These are phyloP conservation scores for Globisporangium perplexum DNA, from an alignment of 352 stramenopile species.

Conservation along the genomic window DNA sequence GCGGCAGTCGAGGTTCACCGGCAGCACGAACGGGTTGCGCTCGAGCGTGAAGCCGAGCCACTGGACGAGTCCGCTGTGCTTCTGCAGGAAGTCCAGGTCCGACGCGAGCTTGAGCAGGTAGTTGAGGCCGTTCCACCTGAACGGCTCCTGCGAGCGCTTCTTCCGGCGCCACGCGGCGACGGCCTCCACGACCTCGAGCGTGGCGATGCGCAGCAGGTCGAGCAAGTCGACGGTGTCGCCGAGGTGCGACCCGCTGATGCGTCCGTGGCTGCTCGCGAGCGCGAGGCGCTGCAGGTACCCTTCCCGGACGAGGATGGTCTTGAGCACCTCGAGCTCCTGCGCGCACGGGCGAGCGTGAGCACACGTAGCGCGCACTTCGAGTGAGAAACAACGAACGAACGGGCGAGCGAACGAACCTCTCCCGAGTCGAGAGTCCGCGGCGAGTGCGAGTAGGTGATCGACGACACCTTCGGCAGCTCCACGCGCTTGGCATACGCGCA, in stretches of 20 bases:
- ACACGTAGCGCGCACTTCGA: too few relatives aligned
- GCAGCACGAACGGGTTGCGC: constrained; percentile 88
- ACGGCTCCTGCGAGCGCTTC: constrained; percentile 28
- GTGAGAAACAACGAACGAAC: too few relatives aligned
- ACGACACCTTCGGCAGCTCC: constrained; percentile 34
- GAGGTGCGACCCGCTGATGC: constrained; percentile 48
- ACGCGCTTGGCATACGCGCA: constrained; percentile 6
- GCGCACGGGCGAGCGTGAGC: neutral
- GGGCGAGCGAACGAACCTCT: constrained; percentile 23
- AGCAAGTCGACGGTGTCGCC: constrained; percentile 77
- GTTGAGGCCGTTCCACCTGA: constrained; percentile 89
- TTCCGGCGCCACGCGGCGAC: constrained; percentile 69
- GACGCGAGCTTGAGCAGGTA: constrained; percentile 90
- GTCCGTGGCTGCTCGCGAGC: constrained; percentile 31
- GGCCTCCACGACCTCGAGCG: constrained; percentile 86
- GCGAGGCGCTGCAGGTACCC: constrained; percentile 78
- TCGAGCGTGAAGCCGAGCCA: constrained; percentile 84
- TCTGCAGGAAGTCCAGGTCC: constrained; percentile 88
- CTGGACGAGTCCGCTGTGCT: constrained; percentile 58
- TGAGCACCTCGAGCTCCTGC: constrained; percentile 86
- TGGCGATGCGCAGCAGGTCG: constrained; percentile 81
- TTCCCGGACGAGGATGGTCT: constrained; percentile 86
- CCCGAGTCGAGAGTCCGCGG: constrained; percentile 36
- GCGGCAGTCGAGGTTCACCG: constrained; percentile 67
- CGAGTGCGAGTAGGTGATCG: constrained; percentile 22